Percentiles rank a stretch among this genome's conserved stretches.
Conservation (phyloP, 1,284 basidiomycete genomes). For the Ceratobasidium theobromae region DNA sequence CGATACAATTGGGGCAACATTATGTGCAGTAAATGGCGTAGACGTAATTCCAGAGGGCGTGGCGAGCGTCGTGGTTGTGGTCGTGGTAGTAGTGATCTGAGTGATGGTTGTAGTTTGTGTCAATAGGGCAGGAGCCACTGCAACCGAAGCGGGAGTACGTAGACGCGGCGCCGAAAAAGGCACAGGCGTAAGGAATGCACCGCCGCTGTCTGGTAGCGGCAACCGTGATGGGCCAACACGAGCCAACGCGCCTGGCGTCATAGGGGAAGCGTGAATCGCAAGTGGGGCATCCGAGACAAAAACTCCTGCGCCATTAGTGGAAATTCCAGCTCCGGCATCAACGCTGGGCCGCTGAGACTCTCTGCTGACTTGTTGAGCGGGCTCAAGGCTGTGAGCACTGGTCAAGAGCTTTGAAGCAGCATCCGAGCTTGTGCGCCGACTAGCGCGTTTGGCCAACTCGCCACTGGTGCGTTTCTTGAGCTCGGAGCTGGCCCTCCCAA, state of each 20-base stretch:
- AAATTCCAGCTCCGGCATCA: background rate
- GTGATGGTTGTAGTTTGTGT: slow-evolving; percentile 3
- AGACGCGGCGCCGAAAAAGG: background rate
- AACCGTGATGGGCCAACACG: background rate
- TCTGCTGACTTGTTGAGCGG: background rate
- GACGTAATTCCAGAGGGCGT: background rate
- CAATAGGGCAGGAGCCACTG: background rate
- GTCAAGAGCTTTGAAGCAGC: background rate
- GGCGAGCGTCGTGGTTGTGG: background rate
- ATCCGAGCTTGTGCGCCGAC: slow-evolving; percentile 4
- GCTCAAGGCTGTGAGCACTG: background rate
- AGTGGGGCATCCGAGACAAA: background rate
- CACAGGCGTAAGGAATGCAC: background rate
- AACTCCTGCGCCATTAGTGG: slow-evolving; percentile 18
- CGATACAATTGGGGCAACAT: background rate
- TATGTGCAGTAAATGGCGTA: background rate
- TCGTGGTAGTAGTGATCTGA: background rate
- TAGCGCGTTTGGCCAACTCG: background rate
- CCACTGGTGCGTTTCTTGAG: background rate
- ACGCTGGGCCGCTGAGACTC: background rate
- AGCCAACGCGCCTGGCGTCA: too few species aligned
- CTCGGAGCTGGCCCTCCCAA: slow-evolving; percentile 6
- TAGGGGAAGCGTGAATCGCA: background rate
- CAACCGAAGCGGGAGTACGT: background rate
- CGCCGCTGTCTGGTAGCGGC: background rate